These are phyloP conservation scores for Alternaria incomplexa DNA, from an alignment of 2,329 filamentous ascomycete genomes.

Conservation along the genomic window DNA sequence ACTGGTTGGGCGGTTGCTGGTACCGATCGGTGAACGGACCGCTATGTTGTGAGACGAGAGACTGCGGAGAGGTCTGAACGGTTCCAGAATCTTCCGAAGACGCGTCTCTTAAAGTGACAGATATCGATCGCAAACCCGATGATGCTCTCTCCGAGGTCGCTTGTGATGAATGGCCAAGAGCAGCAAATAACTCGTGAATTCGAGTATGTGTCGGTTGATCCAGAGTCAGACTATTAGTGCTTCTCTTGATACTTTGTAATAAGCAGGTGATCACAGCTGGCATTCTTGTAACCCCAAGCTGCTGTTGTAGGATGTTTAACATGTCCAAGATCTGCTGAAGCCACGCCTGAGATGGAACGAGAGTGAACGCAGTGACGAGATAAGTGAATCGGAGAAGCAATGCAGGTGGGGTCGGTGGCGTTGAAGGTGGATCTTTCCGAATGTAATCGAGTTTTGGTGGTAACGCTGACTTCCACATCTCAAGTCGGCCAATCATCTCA, in stretches of 20 bases:
- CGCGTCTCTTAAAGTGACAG: neutral
- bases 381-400: constrained; percentile 36
- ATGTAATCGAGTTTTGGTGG: constrained; percentile 33
- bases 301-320: constrained; percentile 25
- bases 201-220: constrained; percentile 19
- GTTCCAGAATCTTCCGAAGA: constrained; percentile 1
- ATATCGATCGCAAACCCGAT: neutral
- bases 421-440: constrained; percentile 18
- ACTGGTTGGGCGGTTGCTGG: constrained; percentile 5
- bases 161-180: constrained; percentile 18
- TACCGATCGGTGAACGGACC: constrained; percentile 2
- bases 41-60: constrained; percentile 5
- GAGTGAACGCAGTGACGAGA: constrained; percentile 24
- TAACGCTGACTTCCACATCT: constrained; percentile 46
- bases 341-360: constrained; percentile 28
- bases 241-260: constrained; percentile 24
- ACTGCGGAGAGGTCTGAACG: constrained; percentile 18
- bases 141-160: neutral
- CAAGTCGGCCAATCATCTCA: constrained; percentile 45
- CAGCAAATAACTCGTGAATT: constrained; percentile 17
- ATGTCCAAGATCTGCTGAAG: constrained; percentile 25
- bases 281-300: constrained; percentile 30
- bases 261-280: constrained; percentile 34
- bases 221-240: constrained; percentile 7
- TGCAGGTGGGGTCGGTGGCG: constrained; percentile 33